Conservation (phyloP, 2,329 filamentous ascomycete genomes). For the Macrophomina pseudophaseolina region DNA sequence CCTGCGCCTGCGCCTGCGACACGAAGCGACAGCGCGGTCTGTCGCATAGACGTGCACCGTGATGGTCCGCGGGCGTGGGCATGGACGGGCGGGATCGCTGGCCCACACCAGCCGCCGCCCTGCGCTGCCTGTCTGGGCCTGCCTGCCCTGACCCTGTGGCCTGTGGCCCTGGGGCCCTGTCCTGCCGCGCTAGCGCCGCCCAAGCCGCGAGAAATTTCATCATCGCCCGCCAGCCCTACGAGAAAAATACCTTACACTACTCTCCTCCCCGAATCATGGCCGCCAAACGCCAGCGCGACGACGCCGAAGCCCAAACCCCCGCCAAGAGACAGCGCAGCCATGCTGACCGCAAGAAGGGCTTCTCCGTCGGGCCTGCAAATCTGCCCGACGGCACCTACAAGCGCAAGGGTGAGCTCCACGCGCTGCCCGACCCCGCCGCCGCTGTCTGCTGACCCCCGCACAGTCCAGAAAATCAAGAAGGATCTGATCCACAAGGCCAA, state of each 20-base stretch:
- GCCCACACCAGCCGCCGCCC: background rate
- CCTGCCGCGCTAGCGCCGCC: background rate
- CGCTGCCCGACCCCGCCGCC: background rate
- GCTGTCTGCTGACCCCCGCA: slow-evolving; percentile 2
- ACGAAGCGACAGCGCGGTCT: background rate
- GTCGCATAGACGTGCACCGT: background rate
- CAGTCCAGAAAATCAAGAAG: slow-evolving; percentile 87
- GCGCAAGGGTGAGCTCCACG: slow-evolving; percentile 67
- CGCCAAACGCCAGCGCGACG: slow-evolving; percentile 62
- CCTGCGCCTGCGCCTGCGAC: background rate
- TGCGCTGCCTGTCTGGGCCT: background rate
- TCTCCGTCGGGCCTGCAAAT: slow-evolving; percentile 86
- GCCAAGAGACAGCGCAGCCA: slow-evolving; percentile 51
- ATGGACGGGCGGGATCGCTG: background rate
- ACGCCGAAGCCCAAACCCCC: slow-evolving; percentile 42
- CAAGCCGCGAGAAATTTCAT: slow-evolving; percentile 7
- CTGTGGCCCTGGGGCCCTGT: background rate
- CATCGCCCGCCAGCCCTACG: slow-evolving; percentile 12
- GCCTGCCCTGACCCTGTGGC: background rate
- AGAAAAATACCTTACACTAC: background rate
- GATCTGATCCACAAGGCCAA: slow-evolving; percentile 91
- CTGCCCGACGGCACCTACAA: slow-evolving; percentile 87
- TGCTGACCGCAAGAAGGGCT: slow-evolving; percentile 65
- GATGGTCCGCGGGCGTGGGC: background rate
- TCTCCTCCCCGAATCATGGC: slow-evolving; percentile 54